Evolutionary conservation across 805 yeast species (phyloP).

Genomic region (Teunomyces atbi): DNA sequence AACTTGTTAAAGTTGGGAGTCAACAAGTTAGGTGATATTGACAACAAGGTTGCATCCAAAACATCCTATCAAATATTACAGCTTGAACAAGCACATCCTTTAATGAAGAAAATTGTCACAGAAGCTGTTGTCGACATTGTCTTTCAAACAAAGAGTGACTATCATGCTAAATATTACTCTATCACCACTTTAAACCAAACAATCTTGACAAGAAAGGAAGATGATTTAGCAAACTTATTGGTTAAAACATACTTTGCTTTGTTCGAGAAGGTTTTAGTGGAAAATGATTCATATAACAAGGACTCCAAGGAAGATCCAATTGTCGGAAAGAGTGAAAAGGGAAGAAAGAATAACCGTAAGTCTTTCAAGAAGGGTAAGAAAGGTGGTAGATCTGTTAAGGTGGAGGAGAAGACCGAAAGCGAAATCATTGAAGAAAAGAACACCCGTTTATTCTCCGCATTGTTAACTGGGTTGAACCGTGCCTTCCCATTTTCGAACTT

Average conservation of each 20-base stretch:
- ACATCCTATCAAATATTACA: conserved; percentile 78
- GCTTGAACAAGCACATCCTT: conserved; percentile 89
- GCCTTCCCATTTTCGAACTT: conserved; percentile 89
- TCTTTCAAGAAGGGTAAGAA: conserved; percentile 79
- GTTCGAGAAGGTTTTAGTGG: conserved; percentile 78
- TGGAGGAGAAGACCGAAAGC: conserved; percentile 54
- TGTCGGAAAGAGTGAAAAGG: conserved; percentile 57
- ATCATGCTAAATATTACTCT: conserved; percentile 86
- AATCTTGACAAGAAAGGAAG: conserved; percentile 74
- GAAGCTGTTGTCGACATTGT: conserved; percentile 79
- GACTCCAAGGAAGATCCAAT: conserved; percentile 34
- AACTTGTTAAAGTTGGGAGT: conserved; percentile 85
- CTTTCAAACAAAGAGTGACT: conserved; percentile 67
- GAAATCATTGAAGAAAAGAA: conserved; percentile 76
- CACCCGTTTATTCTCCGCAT: conserved; percentile 81
- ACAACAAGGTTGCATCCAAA: conserved; percentile 85
- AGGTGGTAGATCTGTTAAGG: conserved; percentile 79
- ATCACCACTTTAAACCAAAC: conserved; percentile 90
- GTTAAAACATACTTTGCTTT: conserved; percentile 82
- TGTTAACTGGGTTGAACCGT: conserved; percentile 92
- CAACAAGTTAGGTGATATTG: conserved; percentile 91
- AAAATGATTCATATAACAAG: conserved; percentile 45
- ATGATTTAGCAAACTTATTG: conserved; percentile 76
- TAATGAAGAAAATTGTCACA: conserved; percentile 82
- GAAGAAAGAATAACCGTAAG: conserved; percentile 56